These are phyloP conservation scores for Teratosphaeria pseudoeucalypti DNA, from an alignment of 2,329 filamentous ascomycete species.

Conservation along the genomic window DNA sequence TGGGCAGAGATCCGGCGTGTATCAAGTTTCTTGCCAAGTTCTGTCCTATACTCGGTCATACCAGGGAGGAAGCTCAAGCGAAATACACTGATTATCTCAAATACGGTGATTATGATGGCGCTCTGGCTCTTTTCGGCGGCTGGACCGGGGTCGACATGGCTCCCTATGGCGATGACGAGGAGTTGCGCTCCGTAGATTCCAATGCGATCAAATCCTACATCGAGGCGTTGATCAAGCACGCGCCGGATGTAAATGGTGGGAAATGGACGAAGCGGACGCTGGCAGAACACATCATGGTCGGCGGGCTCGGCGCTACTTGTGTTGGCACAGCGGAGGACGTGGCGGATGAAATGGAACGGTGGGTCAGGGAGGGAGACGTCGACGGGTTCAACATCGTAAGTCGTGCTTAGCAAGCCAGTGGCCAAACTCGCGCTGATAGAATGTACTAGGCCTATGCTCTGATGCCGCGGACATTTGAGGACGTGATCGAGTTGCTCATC, in stretches of 20 bases:
- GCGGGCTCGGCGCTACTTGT: constrained; percentile 55
- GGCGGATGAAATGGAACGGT: constrained; percentile 25
- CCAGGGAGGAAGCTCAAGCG: constrained; percentile 53
- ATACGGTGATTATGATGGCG: constrained; percentile 56
- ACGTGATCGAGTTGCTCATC: constrained; percentile 54
- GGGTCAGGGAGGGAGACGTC: constrained; percentile 58
- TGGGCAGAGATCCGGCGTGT: constrained; percentile 46
- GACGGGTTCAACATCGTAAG: constrained; percentile 61
- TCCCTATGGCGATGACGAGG: constrained; percentile 52
- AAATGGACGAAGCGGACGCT: constrained; percentile 61
- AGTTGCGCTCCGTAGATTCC: constrained; percentile 47
- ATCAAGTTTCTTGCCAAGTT: constrained; percentile 61
- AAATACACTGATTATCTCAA: constrained; percentile 53
- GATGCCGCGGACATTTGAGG: constrained; percentile 57
- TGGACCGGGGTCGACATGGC: constrained; percentile 61
- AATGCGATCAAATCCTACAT: constrained; percentile 39
- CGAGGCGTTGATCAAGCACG: constrained; percentile 29
- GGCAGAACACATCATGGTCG: constrained; percentile 57
- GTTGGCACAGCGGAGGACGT: constrained; percentile 53
- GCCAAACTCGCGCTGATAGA: not conserved
- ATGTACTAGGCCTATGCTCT: constrained; percentile 43
- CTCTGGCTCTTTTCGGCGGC: constrained; percentile 60
- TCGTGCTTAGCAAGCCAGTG: not conserved
- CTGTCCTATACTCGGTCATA: constrained; percentile 54
- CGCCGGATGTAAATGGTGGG: not conserved